Conservation (phyloP, 305 asterid genomes). For the Rubia tinctorum region DNA sequence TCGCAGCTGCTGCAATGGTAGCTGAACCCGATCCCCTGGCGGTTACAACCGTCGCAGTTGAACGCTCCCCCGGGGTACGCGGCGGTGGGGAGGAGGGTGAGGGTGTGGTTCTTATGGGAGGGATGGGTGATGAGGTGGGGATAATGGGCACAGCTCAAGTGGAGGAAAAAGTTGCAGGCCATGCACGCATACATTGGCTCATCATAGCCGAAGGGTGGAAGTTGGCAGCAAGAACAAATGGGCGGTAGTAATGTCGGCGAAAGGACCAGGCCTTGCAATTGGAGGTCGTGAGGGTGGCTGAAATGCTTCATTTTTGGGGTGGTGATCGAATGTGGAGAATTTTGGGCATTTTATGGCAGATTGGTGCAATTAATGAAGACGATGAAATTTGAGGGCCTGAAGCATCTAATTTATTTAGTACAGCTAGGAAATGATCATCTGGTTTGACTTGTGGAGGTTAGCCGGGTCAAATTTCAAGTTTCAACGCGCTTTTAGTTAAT, state of each 20-base stretch:
- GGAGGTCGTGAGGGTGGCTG: conserved; percentile 3
- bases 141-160: conserved; percentile 42
- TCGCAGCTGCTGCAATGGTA: conserved; percentile 54
- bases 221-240: background rate
- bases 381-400: conserved; percentile 2
- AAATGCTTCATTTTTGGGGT: background rate
- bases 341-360: background rate
- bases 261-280: background rate
- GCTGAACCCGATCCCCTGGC: conserved; percentile 48
- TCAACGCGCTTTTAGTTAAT: background rate
- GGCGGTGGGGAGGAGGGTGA: conserved; percentile 25
- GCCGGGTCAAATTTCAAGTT: background rate
- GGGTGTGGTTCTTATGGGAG: conserved; percentile 43
- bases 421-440: background rate
- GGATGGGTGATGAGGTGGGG: conserved; percentile 56
- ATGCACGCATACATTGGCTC: conserved; percentile 28
- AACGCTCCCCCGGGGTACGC: conserved; percentile 46
- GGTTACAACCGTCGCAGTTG: conserved; percentile 64
- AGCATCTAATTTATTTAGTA: background rate
- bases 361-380: background rate
- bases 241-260: background rate
- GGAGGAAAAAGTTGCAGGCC: conserved; percentile 57
- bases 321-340: background rate
- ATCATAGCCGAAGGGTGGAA: background rate
- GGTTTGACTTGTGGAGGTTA: conserved; percentile 2